Base-by-base conservation (phyloP, 2,329 filamentous ascomycete genomes). In the Cladosporium oxysporum region DNA sequence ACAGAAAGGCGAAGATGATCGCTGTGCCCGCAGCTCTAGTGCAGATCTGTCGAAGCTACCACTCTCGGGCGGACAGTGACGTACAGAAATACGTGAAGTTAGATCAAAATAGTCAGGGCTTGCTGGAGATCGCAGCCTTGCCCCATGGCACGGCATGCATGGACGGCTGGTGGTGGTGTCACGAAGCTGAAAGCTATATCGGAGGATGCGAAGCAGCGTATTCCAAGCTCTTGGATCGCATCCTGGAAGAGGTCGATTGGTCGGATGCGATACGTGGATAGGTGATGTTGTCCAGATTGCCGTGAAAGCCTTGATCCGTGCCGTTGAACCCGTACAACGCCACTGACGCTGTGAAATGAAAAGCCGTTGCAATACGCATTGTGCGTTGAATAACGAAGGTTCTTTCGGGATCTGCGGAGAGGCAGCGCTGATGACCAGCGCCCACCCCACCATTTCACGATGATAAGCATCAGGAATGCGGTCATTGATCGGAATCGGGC, bases 401-500 rank as follows among this genome's bases (percentile, higher is more conserved):
- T 60, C 11, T 23, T 41, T 23, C 49, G 29, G 14, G 12, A 62
- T 53, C 60, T 62, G 60, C 60, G 60, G 60, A 44, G 33, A 29
- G 47, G 47, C 18, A 41, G 47, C 47, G 59, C n/a, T 12, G 28
- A 26, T 55, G 12, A 41, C 33, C 60, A 26, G 31, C 14, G 49
- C 31, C 41, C 29, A 49, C 60, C 60, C 60, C 60, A 62, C 60
- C 29, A 49, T 18, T 12, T 37, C 53, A 33, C 21, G 18, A 11
- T 37, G 33, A 49, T 6, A 37, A 31, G 60, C 60, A 52, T n/a
- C 29, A 26, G 26, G 31, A 44, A 62, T 62, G 60, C 60, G 49
- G 60, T 62, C 49, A 62, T 62, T 37, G 49, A 62, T 62, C 60
- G 60, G 49, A 41, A 31, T 50, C 58, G 44, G 44, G 28, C 14